A percentile compares a stretch with the other conserved stretches of the same genome.
Evolutionary conservation across 2,329 filamentous ascomycete genomes (phyloP).

Genomic region (Didymella keratinophila): DNA sequence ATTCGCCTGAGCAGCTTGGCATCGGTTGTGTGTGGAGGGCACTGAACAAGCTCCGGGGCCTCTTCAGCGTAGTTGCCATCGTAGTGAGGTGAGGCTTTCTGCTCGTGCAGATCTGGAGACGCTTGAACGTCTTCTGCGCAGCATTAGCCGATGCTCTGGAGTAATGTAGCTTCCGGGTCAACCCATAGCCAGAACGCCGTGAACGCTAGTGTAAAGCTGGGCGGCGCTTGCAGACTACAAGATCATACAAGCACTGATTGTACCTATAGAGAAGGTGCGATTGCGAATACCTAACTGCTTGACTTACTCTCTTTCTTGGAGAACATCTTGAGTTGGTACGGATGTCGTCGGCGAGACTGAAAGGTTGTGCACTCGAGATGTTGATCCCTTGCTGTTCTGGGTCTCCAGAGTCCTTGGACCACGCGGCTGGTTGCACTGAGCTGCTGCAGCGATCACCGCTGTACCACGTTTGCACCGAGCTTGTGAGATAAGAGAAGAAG

Average conservation of each 20-base stretch:
- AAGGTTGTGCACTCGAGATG: neutral
- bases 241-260: slow-evolving; percentile 4
- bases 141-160: slow-evolving; percentile 20
- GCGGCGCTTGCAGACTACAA: slow-evolving; percentile 17
- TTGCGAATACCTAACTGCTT: neutral
- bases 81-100: slow-evolving; percentile 33
- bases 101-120: slow-evolving; percentile 28
- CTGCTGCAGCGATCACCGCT: slow-evolving; percentile 9
- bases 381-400: slow-evolving; percentile 17
- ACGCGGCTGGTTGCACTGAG: slow-evolving; percentile 13
- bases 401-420: slow-evolving; percentile 7
- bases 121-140: slow-evolving; percentile 26
- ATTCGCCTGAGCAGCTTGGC: slow-evolving; percentile 55
- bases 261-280: neutral
- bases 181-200: too few relatives aligned
- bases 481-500: slow-evolving; percentile 11
- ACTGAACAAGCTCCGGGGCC: slow-evolving; percentile 49
- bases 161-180: neutral
- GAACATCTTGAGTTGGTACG: slow-evolving; percentile 35
- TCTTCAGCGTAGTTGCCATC: slow-evolving; percentile 50
- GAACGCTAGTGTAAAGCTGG: slow-evolving; percentile 9
- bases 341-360: slow-evolving; percentile 8
- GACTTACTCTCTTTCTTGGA: slow-evolving; percentile 45
- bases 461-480: slow-evolving; percentile 13
- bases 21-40: slow-evolving; percentile 60